Base-by-base conservation (phyloP, 2,329 filamentous ascomycete species). In the Fusarium secorum region DNA sequence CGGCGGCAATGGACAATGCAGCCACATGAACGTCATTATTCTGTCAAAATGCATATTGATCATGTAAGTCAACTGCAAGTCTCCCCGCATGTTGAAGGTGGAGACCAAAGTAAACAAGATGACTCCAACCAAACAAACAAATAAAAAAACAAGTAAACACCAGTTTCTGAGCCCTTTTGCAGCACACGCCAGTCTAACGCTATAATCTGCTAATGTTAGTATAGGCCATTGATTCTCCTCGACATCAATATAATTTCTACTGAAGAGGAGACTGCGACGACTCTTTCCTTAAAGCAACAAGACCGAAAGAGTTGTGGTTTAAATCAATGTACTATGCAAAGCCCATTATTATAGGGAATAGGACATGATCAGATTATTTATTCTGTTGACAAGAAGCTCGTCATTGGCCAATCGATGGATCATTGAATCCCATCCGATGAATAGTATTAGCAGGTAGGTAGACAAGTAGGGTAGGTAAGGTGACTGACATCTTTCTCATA, bases 71-170 rank as follows among this genome's bases (percentile, higher is more conserved):
- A 32, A 22, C 18, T 26, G 18, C n/a, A 55, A 28, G 38, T 33
- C 57, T 36, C 45, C 53, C 64, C 58, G 33, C 68, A 53, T 41
- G 32, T 64, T 55, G 10, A 42, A 45, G 42, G 46, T 42, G 51
- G 56, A 41, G 63, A 54, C 38, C 41, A 46, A 68, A 71, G 55
- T 58, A 69, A 66, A 65, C 55, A 60, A 64, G 54, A 57, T 13
- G n/a, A 44, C 20, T 13, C 26, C 36, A 51, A 48, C 41, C 17
- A 56, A 67, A 51, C n/a, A 53, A 46, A 38, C 11, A 60, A 49
- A 38, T 7, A 51, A 67, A 60, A 36, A 65, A 35, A 64, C 20
- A 58, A 42, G 49, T 64, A 33, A 64, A 49, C 42, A 44, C n/a
- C 10, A 38, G 28, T 30, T 42, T 24, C 36, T 38, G 26, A 33